Conservation (phyloP, 257 asterid genomes). For the Misopates orontium region DNA sequence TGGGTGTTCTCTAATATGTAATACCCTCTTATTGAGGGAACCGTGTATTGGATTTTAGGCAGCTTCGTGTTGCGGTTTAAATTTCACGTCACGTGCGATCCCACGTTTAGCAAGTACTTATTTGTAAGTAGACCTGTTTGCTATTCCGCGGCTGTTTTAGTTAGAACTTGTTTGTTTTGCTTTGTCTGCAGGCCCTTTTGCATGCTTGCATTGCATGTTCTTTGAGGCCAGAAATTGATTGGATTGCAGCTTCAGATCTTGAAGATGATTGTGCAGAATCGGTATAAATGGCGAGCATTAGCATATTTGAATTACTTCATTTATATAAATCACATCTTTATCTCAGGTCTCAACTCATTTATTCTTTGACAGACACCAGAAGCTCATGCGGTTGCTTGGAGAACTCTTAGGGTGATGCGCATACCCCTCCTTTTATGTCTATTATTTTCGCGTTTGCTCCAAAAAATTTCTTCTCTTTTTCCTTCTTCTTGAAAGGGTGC, state of each 20-base stretch:
- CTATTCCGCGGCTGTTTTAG: neutral
- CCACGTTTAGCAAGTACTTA: neutral
- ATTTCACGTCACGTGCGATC: neutral
- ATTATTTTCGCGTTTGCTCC: neutral
- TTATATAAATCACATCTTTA: conserved; percentile 20
- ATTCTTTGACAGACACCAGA: conserved; percentile 68
- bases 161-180: conserved; percentile 9
- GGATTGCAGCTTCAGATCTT: conserved; percentile 99
- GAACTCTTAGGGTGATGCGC: conserved; percentile 60
- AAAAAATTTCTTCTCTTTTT: neutral
- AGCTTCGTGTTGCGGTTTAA: neutral
- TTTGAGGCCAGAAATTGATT: conserved; percentile 75
- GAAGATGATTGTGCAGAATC: conserved; percentile 72
- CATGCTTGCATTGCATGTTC: conserved; percentile 95
- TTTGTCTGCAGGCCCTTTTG: conserved; percentile 74
- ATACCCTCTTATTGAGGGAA: neutral
- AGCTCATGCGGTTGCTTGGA: conserved; percentile 84
- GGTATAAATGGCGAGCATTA: conserved; percentile 39
- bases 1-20: neutral
- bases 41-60: neutral
- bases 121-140: neutral
- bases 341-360: conserved; percentile 21
- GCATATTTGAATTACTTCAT: conserved; percentile 15
- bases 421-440: conserved; percentile 2
- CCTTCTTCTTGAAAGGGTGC: neutral